A percentile compares a stretch with the other conserved stretches of the same genome.
Evolutionary conservation across 192 early-diverging fungal genomes (phyloP).

Genomic region (Coemansia sp.): DNA sequence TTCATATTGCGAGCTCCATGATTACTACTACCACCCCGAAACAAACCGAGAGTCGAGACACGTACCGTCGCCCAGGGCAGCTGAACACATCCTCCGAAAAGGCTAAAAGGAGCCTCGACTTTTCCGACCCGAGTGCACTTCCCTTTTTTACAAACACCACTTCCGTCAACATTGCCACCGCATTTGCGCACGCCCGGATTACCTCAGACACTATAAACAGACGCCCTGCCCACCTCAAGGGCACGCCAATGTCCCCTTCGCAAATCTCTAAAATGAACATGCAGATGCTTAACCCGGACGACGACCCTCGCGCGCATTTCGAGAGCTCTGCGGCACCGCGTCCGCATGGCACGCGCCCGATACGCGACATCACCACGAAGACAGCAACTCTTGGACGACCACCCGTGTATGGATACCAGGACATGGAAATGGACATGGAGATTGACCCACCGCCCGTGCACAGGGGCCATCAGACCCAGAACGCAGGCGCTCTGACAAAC

Average conservation of each 20-base stretch:
- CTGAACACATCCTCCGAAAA: slow-evolving; percentile 42
- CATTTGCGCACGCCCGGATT: slow-evolving; percentile 52
- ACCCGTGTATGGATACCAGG: slow-evolving; percentile 4
- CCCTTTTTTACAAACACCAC: slow-evolving; percentile 47
- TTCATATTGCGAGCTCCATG: slow-evolving; percentile 21
- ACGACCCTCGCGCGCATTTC: slow-evolving; percentile 32
- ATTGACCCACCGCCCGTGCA: slow-evolving; percentile 16
- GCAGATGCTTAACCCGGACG: slow-evolving; percentile 16
- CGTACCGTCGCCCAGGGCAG: slow-evolving; percentile 50
- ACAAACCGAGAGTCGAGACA: slow-evolving; percentile 42
- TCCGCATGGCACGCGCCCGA: slow-evolving; percentile 26
- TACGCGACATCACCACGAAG: slow-evolving; percentile 40
- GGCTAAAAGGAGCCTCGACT: slow-evolving; percentile 21
- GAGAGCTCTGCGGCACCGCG: slow-evolving; percentile 26
- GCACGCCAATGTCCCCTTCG: slow-evolving; percentile 49
- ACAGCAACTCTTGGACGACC: not conserved
- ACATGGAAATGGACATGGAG: slow-evolving; percentile 44
- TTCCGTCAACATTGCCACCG: slow-evolving; percentile 55
- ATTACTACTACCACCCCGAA: slow-evolving; percentile 29
- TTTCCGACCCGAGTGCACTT: slow-evolving; percentile 7
- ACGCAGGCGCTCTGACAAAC: slow-evolving; percentile 11
- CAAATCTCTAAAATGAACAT: slow-evolving; percentile 45
- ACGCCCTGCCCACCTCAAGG: slow-evolving; percentile 46
- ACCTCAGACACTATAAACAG: slow-evolving; percentile 47
- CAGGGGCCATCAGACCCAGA: slow-evolving; percentile 6